A percentile compares a stretch with the other conserved stretches of the same genome.
Evolutionary conservation across 2,329 filamentous ascomycete genomes (phyloP).

Genomic region (Cordyceps fumosorosea): DNA sequence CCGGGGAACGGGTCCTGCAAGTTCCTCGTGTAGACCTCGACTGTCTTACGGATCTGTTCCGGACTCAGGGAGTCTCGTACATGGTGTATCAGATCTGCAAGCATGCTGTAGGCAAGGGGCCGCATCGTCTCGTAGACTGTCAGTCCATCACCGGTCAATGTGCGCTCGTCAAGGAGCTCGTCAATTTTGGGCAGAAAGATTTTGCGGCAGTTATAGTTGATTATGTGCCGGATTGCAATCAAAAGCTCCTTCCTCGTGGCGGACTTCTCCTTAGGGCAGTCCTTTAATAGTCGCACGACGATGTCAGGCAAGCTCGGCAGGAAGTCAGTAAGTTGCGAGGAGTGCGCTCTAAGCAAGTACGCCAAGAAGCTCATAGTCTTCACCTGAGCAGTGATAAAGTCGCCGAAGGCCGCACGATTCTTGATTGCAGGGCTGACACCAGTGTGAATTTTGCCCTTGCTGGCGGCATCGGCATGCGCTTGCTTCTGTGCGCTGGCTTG

Average conservation of each 20-base stretch:
- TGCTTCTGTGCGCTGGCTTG: slow-evolving; percentile 91
- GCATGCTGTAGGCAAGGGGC: slow-evolving; percentile 94
- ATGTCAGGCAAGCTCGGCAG: slow-evolving; percentile 78
- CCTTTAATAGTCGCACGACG: slow-evolving; percentile 82
- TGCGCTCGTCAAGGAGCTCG: slow-evolving; percentile 87
- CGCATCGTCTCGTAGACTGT: slow-evolving; percentile 97
- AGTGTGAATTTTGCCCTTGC: slow-evolving; percentile 76
- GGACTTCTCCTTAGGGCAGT: slow-evolving; percentile 92
- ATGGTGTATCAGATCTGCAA: slow-evolving; percentile 96
- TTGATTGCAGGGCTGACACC: slow-evolving; percentile 91
- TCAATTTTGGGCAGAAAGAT: slow-evolving; percentile 95
- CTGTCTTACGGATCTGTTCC: slow-evolving; percentile 89
- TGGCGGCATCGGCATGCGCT: slow-evolving; percentile 78
- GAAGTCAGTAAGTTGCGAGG: slow-evolving; percentile 82
- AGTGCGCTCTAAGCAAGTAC: slow-evolving; percentile 83
- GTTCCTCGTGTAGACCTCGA: slow-evolving; percentile 95
- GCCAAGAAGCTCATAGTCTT: slow-evolving; percentile 99
- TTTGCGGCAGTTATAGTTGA: slow-evolving; percentile 96
- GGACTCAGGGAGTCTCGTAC: slow-evolving; percentile 82
- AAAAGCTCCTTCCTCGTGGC: slow-evolving; percentile 89
- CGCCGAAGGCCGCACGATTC: slow-evolving; percentile 88
- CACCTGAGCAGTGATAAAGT: slow-evolving; percentile 95
- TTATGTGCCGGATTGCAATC: slow-evolving; percentile 95
- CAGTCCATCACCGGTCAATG: slow-evolving; percentile 87
- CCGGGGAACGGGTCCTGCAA: slow-evolving; percentile 93